A percentile compares a stretch with the other conserved stretches of the same genome.
These are phyloP conservation scores for Hypoxylon cercidicola DNA, from an alignment of 495 filamentous ascomycete species.

Conservation along the genomic window DNA sequence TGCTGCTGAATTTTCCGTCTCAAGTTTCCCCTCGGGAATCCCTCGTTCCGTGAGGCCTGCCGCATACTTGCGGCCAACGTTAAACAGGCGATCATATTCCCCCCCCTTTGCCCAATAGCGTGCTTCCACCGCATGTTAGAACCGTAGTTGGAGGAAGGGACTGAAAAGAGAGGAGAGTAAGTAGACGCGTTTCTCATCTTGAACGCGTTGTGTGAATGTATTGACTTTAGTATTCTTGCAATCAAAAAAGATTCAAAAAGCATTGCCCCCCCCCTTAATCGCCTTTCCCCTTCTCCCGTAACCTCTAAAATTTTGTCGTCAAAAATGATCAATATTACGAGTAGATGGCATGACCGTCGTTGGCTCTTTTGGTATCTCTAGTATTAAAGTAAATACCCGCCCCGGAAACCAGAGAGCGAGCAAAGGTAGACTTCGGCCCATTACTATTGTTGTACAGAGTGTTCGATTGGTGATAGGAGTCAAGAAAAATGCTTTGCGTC, in stretches of 20 bases:
- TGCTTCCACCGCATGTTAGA: slow-evolving; percentile 13
- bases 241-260: slow-evolving; percentile 29
- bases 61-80: slow-evolving; percentile 40
- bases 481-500: slow-evolving; percentile 19
- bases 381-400: slow-evolving; percentile 42
- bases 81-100: slow-evolving; percentile 15
- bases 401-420: slow-evolving; percentile 21
- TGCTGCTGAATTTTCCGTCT: slow-evolving; percentile 31
- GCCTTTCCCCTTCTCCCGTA: slow-evolving; percentile 13
- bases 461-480: slow-evolving; percentile 26
- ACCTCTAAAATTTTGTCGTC: slow-evolving; percentile 40
- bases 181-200: slow-evolving; percentile 28
- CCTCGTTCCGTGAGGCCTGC: slow-evolving; percentile 22
- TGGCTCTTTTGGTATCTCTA: slow-evolving; percentile 49
- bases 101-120: slow-evolving; percentile 2
- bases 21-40: slow-evolving; percentile 15
- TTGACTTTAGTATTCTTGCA: slow-evolving; percentile 35
- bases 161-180: slow-evolving; percentile 9
- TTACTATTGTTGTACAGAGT: slow-evolving; percentile 43
- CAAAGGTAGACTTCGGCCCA: slow-evolving; percentile 21
- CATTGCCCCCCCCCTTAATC: slow-evolving; percentile 16
- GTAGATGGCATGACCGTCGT: slow-evolving; percentile 42
- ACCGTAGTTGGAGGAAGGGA: slow-evolving; percentile 22
- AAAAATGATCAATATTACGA: slow-evolving; percentile 39
- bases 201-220: slow-evolving; percentile 34